A percentile compares a stretch with the other conserved stretches of the same genome.
Conservation (phyloP, 805 yeast species). For the Pichia insulana region DNA sequence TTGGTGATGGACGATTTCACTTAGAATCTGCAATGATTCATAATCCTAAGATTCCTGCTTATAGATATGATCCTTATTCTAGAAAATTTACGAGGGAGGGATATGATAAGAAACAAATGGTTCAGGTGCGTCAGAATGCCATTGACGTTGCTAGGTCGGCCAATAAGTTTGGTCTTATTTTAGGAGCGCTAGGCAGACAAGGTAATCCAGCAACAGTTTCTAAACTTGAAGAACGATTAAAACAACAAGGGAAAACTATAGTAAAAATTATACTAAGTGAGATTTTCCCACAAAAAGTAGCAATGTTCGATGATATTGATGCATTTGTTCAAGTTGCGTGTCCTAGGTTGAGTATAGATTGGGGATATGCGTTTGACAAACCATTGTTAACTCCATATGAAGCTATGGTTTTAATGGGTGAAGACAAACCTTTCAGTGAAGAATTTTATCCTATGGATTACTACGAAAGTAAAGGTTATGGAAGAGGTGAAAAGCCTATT, state of each 20-base stretch:
- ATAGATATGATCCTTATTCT: slow-evolving; percentile 89
- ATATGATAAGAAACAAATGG: slow-evolving; percentile 81
- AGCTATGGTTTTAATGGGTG: slow-evolving; percentile 78
- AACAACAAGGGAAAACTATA: slow-evolving; percentile 50
- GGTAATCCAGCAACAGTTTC: slow-evolving; percentile 76
- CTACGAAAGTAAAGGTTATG: slow-evolving; percentile 83
- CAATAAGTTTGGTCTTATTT: slow-evolving; percentile 67
- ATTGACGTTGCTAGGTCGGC: slow-evolving; percentile 52
- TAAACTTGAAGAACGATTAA: slow-evolving; percentile 49
- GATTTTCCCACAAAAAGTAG: slow-evolving; percentile 84
- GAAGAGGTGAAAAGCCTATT: slow-evolving; percentile 70
- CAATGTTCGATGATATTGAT: slow-evolving; percentile 89
- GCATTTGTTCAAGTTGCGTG: slow-evolving; percentile 97
- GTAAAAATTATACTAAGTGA: slow-evolving; percentile 83
- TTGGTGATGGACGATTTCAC: slow-evolving; percentile 96
- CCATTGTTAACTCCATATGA: slow-evolving; percentile 95
- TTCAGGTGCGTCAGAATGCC: slow-evolving; percentile 65
- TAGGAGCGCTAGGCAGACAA: slow-evolving; percentile 94
- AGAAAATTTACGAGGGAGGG: slow-evolving; percentile 83
- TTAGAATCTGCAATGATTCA: slow-evolving; percentile 95
- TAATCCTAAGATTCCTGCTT: slow-evolving; percentile 88
- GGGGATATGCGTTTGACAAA: slow-evolving; percentile 96
- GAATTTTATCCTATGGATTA: slow-evolving; percentile 92
- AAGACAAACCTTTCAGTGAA: slow-evolving; percentile 58
- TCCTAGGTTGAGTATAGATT: slow-evolving; percentile 90